Conservation (phyloP, 257 asterid species). For the Euphrasia confusa region DNA sequence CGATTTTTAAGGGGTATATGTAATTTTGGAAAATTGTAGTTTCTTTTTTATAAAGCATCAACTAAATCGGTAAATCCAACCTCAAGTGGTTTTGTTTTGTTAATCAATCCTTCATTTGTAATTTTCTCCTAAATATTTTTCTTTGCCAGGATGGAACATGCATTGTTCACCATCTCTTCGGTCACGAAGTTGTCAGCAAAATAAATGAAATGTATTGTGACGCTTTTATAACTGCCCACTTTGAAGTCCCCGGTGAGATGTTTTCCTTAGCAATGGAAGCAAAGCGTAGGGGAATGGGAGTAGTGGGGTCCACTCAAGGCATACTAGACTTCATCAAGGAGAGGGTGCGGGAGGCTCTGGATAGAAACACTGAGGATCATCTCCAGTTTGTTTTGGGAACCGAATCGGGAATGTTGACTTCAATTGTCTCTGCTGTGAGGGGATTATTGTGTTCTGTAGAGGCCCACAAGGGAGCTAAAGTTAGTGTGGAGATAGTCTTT, state of each 20-base stretch:
- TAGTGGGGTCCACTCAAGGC: conserved; percentile 88
- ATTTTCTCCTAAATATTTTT: neutral
- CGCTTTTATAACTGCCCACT: conserved; percentile 92
- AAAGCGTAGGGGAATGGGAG: conserved; percentile 90
- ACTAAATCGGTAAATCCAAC: no score
- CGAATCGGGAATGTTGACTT: conserved; percentile 95
- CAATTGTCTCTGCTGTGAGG: conserved; percentile 78
- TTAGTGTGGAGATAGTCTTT: conserved; percentile 80
- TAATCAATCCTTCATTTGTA: neutral
- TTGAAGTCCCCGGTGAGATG: conserved; percentile 99
- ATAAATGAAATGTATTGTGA: conserved; percentile 85
- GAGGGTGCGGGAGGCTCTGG: conserved; percentile 67
- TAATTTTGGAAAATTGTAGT: neutral
- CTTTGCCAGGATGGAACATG: conserved; percentile 80
- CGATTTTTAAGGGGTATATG: neutral
- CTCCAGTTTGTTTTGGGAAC: conserved; percentile 96
- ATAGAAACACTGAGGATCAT: conserved; percentile 74
- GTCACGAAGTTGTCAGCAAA: conserved; percentile 77
- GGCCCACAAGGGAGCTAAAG: conserved; percentile 40
- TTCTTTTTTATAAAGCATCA: neutral
- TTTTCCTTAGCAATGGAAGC: conserved; percentile 93
- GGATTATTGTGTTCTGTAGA: conserved; percentile 43
- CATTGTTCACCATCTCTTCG: conserved; percentile 96
- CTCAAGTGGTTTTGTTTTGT: no score
- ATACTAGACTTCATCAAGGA: conserved; percentile 83